These are phyloP conservation scores for Fusarium metavorans DNA, from an alignment of 2,329 filamentous ascomycete genomes.

Conservation along the genomic window DNA sequence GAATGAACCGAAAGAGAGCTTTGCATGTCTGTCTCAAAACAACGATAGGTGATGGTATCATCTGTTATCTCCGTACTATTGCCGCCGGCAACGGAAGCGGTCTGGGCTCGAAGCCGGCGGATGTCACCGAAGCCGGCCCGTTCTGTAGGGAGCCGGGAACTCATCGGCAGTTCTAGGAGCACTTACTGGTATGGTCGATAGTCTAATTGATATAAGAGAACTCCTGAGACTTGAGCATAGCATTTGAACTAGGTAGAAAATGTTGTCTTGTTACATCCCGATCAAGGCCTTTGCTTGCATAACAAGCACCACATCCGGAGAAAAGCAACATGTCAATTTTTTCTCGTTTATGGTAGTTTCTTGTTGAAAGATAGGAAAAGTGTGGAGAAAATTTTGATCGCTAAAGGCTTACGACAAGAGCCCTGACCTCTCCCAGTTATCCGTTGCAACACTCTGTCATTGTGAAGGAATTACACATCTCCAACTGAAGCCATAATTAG, in stretches of 20 bases:
- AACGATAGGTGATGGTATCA: neutral
- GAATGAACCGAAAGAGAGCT: neutral
- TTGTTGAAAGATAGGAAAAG: neutral
- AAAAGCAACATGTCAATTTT: neutral
- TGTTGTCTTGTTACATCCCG: neutral
- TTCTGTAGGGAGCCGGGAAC: neutral
- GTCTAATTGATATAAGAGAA: neutral
- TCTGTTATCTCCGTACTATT: neutral
- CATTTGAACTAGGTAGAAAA: neutral
- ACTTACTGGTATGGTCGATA: neutral
- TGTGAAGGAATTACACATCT: neutral
- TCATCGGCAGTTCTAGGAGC: neutral
- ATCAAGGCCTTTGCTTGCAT: neutral
- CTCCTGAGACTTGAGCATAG: neutral
- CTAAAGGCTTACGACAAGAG: neutral
- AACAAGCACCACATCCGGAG: neutral
- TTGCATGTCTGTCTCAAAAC: neutral
- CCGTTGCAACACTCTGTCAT: neutral
- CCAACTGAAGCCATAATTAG: neutral
- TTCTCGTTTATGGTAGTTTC: neutral
- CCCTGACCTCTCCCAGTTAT: neutral
- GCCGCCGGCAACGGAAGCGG: neutral
- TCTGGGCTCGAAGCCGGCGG: neutral
- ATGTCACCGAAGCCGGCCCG: neutral
- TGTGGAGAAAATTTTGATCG: neutral